Base-by-base conservation (phyloP, 2,329 filamentous ascomycete species). In the Penicillium sp. region DNA sequence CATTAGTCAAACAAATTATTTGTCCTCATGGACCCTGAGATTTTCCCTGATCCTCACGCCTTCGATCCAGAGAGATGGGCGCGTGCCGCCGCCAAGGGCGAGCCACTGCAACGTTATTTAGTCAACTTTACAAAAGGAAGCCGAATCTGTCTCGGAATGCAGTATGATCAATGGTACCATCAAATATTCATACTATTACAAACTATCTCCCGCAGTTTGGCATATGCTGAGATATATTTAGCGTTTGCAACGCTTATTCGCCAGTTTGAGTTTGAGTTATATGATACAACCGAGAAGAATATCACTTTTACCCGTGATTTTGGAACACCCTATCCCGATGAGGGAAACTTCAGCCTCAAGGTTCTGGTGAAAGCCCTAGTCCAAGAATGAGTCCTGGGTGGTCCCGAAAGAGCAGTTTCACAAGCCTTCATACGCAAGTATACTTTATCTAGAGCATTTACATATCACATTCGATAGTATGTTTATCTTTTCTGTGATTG, bases 61-160 rank as follows among this genome's bases (percentile, higher is more conserved):
- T 71, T 71, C 37, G 56, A 65, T 11, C 68, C 68, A 4, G 68
- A 69, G 14, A 50, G 68, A 37, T 71, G 68, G 68, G 55, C 66
- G 19, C 51, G 58, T 6, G 60, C 59, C 22, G 53, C 59, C 4
- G 54, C 55, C 6, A 59, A 58, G 7, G 62, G 62, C 10, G 53
- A 65, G 9, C 57, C 58, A 22, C 49, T 71, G 1, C 57, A 65
- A 16, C 56, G 52, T 8, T 68, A 68, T 37, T 48, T 70, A 14
- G 62, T 67, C 1, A 60, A 60, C n/a, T 71, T 71, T 52, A 61
- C 55, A 6, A 65, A 65, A 6, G 69, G 69, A 4, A 68, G 57
- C 26, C 55, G 67, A 26, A 62, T 57, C 1, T 70, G 68, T 47
- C 11, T 67, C 3, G 66, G 68, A 9, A 55, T 68, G 46, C 66